A percentile compares a stretch with the other conserved stretches of the same genome.
These are phyloP conservation scores for Wallacemonas collosoma DNA, from an alignment of 208 protist genomes.

Conservation along the genomic window DNA sequence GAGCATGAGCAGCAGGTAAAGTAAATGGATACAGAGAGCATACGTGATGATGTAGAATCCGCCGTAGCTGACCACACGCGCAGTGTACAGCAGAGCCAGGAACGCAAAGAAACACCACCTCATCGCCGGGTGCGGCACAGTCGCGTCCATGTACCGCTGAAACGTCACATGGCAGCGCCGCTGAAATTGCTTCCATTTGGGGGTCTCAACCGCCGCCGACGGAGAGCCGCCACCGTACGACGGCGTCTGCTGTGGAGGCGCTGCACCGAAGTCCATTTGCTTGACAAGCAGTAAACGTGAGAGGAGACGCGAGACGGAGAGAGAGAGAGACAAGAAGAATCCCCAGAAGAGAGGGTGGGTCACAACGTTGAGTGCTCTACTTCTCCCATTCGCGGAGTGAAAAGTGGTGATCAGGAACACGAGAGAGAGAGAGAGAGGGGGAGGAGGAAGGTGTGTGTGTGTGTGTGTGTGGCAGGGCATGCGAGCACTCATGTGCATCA, in stretches of 20 bases:
- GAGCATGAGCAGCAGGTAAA: slow-evolving; percentile 96
- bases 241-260: background rate
- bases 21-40: slow-evolving; percentile 95
- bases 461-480: too few relatives aligned
- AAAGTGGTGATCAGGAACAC: too few relatives aligned
- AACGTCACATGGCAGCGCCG: slow-evolving; percentile 32
- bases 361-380: too few relatives aligned
- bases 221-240: background rate
- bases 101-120: slow-evolving; percentile 81
- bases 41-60: slow-evolving; percentile 98
- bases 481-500: too few relatives aligned
- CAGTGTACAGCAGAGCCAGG: slow-evolving; percentile 67
- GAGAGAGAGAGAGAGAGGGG: too few relatives aligned
- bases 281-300: too few relatives aligned
- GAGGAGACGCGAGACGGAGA: too few relatives aligned
- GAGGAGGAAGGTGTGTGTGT: too few relatives aligned
- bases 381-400: too few relatives aligned
- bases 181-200: background rate
- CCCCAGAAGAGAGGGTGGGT: too few relatives aligned
- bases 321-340: too few relatives aligned
- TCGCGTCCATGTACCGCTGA: slow-evolving; percentile 69
- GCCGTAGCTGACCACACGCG: slow-evolving; percentile 64
- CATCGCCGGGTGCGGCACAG: slow-evolving; percentile 63
- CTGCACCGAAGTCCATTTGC: background rate
- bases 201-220: background rate